Evolutionary conservation across 2,329 filamentous ascomycete genomes (phyloP), one percentile per base, ranked within the genome.

Genomic region (Neonectria magnoliae): DNA sequence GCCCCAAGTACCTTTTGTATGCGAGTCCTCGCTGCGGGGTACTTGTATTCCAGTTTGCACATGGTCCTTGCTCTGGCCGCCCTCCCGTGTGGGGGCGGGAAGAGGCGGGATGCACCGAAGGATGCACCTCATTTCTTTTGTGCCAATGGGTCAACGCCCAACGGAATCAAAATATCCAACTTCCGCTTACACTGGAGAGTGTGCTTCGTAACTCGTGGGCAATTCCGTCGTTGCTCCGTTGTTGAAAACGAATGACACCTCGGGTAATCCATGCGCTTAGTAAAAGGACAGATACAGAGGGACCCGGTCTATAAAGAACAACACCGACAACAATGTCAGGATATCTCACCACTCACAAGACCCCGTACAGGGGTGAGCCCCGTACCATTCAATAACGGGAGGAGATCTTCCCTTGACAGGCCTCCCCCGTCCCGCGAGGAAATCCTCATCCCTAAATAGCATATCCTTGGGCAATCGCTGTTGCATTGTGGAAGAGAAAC

Each of bases 1-100:
- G 20, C 36, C 9, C 31, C 41, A 57, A 33, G 60, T 62, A 62
- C 54, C 48, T 9, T 54, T 58, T 58, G 41, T 22, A 54, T 58
- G 41, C 25, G 11, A 7, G 16, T 25, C 41, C 29, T 48, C 20
- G 29, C 41, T n/a, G 11, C n/a, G 11, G 31, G 52, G 36, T 52
- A 57, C 59, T 33, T 62, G 48, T 31, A 25, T 20, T 44, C 52
- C 45, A 52, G 42, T 29, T 48, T 33, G 48, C 42, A 25, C 42
- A 13, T 53, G 55, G 55, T 57, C 55, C 55, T 50, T 57, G 55
- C 55, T 25, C 31, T 48, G 38, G 45, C 53, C 56, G 45, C 53
- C 53, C 51, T 42, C 45, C 57, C 53, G 53, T 36, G 53, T 20
- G 57, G 48, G 45, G 45, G 38, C 36, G 29, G 47, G 25, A 20